Percentiles rank a stretch among this genome's conserved stretches.
Evolutionary conservation across 352 stramenopile species (phyloP).

Genomic region (Pythium monospermum): DNA sequence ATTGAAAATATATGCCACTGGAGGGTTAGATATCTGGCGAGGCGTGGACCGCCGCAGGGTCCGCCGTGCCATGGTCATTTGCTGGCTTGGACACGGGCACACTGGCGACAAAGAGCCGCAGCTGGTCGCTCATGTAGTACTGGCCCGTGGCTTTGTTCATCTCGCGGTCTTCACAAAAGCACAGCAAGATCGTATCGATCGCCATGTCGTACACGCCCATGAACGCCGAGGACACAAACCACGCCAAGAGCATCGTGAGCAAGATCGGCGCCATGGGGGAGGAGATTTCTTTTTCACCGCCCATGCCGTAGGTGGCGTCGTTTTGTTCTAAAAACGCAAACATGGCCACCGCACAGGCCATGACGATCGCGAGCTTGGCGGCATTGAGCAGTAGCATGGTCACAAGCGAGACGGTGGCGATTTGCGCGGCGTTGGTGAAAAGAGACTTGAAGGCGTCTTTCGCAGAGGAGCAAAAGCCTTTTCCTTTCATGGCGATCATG

Average conservation of each 20-base stretch:
- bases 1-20: too few relatives aligned
- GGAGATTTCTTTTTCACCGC: slow-evolving; percentile 51
- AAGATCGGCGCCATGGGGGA: slow-evolving; percentile 81
- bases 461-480: slow-evolving; percentile 83
- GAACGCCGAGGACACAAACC: slow-evolving; percentile 44
- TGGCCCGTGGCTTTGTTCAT: slow-evolving; percentile 70
- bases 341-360: slow-evolving; percentile 74
- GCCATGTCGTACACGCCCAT: slow-evolving; percentile 76
- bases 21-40: too few relatives aligned
- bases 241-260: too few relatives aligned
- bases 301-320: slow-evolving; percentile 70
- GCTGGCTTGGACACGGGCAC: slow-evolving; percentile 29
- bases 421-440: slow-evolving; percentile 90
- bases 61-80: slow-evolving; percentile 4
- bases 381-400: slow-evolving; percentile 80
- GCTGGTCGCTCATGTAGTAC: slow-evolving; percentile 84
- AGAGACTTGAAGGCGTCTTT: slow-evolving; percentile 95
- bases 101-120: slow-evolving; percentile 63
- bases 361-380: slow-evolving; percentile 86
- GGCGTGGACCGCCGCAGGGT: too few relatives aligned
- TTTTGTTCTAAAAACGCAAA: slow-evolving; percentile 73
- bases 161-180: slow-evolving; percentile 84
- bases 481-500: slow-evolving; percentile 84
- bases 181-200: slow-evolving; percentile 85
- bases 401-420: slow-evolving; percentile 84